These are phyloP conservation scores for Aspergillus saccharolyticus DNA, from an alignment of 495 filamentous ascomycete species.

Conservation along the genomic window DNA sequence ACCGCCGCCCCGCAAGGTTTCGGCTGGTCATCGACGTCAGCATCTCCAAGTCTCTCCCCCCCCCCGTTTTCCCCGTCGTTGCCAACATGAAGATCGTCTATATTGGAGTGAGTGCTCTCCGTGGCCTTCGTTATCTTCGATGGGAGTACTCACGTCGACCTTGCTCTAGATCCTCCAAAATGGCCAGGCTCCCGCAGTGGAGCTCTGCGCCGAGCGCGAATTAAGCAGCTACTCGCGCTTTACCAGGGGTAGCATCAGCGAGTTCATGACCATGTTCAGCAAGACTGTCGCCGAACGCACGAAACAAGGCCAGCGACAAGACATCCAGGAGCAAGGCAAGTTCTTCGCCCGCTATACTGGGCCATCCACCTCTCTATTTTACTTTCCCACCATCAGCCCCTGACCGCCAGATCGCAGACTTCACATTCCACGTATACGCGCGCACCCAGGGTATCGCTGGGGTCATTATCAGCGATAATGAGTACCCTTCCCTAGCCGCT, in stretches of 20 bases:
- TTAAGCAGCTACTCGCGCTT: slow-evolving; percentile 77
- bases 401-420: slow-evolving; percentile 42
- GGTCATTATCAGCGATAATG: slow-evolving; percentile 83
- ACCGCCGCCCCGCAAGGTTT: slow-evolving; percentile 8
- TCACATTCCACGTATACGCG: slow-evolving; percentile 78
- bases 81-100: slow-evolving; percentile 88
- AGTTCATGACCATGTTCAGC: slow-evolving; percentile 53
- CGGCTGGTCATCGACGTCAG: slow-evolving; percentile 14
- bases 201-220: slow-evolving; percentile 76
- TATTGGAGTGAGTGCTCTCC: slow-evolving; percentile 66
- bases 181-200: slow-evolving; percentile 68
- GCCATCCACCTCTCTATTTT: slow-evolving; percentile 1
- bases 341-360: slow-evolving; percentile 19
- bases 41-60: background rate
- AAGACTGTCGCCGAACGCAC: slow-evolving; percentile 75
- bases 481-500: slow-evolving; percentile 87
- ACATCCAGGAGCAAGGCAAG: slow-evolving; percentile 72
- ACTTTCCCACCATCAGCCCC: slow-evolving; percentile 30
- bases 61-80: slow-evolving; percentile 10
- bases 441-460: slow-evolving; percentile 82
- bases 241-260: slow-evolving; percentile 53
- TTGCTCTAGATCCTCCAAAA: slow-evolving; percentile 69
- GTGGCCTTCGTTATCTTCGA: background rate
- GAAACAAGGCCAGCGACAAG: slow-evolving; percentile 79
- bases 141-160: slow-evolving; percentile 9